Evolutionary conservation across 1,139 yeast species (phyloP).

Genomic region (Candida pseudoviswanathii): DNA sequence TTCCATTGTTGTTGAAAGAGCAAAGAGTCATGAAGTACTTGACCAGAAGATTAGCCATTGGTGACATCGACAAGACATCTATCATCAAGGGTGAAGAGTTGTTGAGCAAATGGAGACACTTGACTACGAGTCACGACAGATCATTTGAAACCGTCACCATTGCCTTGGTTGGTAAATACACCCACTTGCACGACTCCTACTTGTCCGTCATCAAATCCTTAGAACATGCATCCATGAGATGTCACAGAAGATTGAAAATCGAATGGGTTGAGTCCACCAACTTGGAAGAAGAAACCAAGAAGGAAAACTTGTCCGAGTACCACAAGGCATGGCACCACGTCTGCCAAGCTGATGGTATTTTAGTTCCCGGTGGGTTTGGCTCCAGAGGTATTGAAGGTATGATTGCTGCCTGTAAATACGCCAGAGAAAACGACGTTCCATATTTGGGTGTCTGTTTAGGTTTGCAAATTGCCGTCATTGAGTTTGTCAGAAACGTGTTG

Average conservation of each 20-base stretch:
- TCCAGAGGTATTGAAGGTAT: conserved; percentile 97
- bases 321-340: conserved; percentile 96
- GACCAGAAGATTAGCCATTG: conserved; percentile 64
- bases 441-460: conserved; percentile 97
- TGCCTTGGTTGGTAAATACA: conserved; percentile 96
- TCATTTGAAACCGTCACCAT: conserved; percentile 87
- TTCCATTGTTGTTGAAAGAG: conserved; percentile 85
- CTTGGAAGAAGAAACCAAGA: conserved; percentile 73
- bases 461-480: conserved; percentile 95
- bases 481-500: conserved; percentile 81
- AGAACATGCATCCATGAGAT: conserved; percentile 93
- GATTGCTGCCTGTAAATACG: conserved; percentile 97
- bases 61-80: conserved; percentile 58
- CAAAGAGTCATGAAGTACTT: conserved; percentile 83
- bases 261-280: conserved; percentile 96
- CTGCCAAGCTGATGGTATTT: conserved; percentile 94
- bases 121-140: conserved; percentile 77
- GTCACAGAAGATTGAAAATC: conserved; percentile 80
- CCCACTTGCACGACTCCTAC: conserved; percentile 92
- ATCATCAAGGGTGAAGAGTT: conserved; percentile 65
- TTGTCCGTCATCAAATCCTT: conserved; percentile 92
- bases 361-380: conserved; percentile 99
- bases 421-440: conserved; percentile 92
- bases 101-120: conserved; percentile 75
- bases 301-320: conserved; percentile 68